A percentile compares a stretch with the other conserved stretches of the same genome.
Evolutionary conservation across 164 flowering plant species (phyloP).

Genomic region (Brasenia schreberi): DNA sequence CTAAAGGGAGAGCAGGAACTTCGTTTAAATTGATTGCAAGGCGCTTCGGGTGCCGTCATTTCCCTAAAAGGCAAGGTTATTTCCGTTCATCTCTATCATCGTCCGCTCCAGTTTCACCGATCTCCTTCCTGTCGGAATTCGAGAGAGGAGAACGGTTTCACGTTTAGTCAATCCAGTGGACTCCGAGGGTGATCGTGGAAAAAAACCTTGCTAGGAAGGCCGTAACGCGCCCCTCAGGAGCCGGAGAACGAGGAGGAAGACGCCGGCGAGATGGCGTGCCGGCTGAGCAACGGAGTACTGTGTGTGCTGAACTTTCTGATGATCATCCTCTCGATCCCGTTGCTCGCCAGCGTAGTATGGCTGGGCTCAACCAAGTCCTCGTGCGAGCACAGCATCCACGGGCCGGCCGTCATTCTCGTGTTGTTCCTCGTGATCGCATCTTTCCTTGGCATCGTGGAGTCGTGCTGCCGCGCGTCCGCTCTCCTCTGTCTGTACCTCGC

Average conservation of each 20-base stretch:
- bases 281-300: constrained; percentile 33
- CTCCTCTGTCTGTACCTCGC: constrained; percentile 31
- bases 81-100: no score
- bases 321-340: constrained; percentile 12
- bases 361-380: constrained; percentile 5
- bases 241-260: background rate
- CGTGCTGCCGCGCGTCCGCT: constrained; percentile 15
- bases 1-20: no score
- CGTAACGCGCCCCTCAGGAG: no score
- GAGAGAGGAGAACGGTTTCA: no score
- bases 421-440: constrained; percentile 14
- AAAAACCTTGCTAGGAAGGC: no score
- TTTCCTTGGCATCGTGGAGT: constrained; percentile 32
- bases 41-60: no score
- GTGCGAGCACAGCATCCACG: constrained; percentile 25
- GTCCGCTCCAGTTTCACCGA: no score
- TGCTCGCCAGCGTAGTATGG: constrained; percentile 7
- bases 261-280: constrained; percentile 8
- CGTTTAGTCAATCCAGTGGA: no score
- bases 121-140: no score
- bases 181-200: no score
- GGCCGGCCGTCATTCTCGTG: constrained; percentile 28
- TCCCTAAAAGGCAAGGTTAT: no score
- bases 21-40: no score
- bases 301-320: constrained; percentile 20